phyloP scores from a whole-genome alignment of 2,329 filamentous ascomycete genomes.

The Cordyceps javanica region DNA sequence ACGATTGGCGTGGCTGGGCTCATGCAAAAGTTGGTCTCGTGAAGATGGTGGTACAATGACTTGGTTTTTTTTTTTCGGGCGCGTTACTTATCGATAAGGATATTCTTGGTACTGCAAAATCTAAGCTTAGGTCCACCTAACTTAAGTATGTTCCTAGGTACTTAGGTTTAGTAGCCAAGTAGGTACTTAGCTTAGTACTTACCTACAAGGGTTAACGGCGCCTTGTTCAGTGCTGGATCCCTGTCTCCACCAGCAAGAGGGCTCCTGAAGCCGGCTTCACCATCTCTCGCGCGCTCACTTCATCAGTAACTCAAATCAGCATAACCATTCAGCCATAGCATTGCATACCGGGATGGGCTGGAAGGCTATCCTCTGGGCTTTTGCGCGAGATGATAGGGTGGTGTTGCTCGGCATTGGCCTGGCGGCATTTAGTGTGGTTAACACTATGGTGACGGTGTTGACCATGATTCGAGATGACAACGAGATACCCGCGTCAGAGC shows the following conservation, averaged over 20 bases:
- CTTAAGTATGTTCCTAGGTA: too few species aligned
- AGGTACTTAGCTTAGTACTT: too few species aligned
- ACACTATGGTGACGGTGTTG: constrained; percentile 53
- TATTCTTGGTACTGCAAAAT: too few species aligned
- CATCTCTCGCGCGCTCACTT: background rate
- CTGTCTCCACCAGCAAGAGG: too few species aligned
- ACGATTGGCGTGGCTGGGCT: background rate
- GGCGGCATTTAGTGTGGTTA: constrained; percentile 52
- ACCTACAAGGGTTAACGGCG: too few species aligned
- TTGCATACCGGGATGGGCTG: constrained; percentile 38
- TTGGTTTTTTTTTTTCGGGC: constrained; percentile 10
- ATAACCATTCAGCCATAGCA: background rate
- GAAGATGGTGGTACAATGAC: background rate
- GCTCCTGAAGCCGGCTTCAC: background rate
- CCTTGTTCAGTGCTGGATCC: too few species aligned
- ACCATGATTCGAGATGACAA: constrained; percentile 56
- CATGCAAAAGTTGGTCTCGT: background rate
- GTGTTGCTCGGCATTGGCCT: constrained; percentile 49
- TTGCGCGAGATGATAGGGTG: constrained; percentile 45
- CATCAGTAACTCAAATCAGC: background rate
- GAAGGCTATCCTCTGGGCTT: constrained; percentile 22
- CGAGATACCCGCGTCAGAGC: constrained; percentile 57
- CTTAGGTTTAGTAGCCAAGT: too few species aligned
- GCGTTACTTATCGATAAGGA: constrained; percentile 8
- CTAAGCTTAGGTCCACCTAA: too few species aligned